A percentile compares a stretch with the other conserved stretches of the same genome.
Evolutionary conservation across 495 filamentous ascomycete species (phyloP).

Genomic region (Penicillium simplicissimum): DNA sequence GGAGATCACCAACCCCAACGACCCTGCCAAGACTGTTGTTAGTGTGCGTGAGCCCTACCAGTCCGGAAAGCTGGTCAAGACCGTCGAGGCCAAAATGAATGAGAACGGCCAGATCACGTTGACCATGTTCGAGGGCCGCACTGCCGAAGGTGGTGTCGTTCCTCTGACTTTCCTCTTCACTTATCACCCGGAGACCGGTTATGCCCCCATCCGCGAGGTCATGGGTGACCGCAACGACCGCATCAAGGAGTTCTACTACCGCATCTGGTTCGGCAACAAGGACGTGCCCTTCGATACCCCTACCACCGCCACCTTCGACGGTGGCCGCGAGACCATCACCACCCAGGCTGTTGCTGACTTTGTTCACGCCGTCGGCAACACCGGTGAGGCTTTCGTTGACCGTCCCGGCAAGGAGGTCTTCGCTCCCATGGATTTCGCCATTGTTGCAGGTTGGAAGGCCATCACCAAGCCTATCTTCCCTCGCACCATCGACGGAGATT

Average conservation of each 20-base stretch:
- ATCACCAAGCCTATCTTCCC: conserved; percentile 99
- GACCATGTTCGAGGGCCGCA: conserved; percentile 87
- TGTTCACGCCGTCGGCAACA: conserved; percentile 97
- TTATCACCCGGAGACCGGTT: conserved; percentile 91
- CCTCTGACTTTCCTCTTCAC: conserved; percentile 81
- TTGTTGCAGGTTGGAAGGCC: conserved; percentile 98
- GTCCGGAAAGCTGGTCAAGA: conserved; percentile 71
- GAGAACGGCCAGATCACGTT: conserved; percentile 77
- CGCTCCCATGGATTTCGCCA: conserved; percentile 98
- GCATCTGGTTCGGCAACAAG: conserved; percentile 89
- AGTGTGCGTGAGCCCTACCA: conserved; percentile 68
- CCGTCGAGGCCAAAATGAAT: conserved; percentile 77
- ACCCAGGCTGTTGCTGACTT: conserved; percentile 95
- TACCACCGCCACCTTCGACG: conserved; percentile 83
- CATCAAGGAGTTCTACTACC: conserved; percentile 98
- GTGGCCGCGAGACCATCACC: conserved; percentile 82
- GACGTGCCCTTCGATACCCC: conserved; percentile 77
- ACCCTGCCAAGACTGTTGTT: conserved; percentile 77
- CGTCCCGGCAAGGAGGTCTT: conserved; percentile 91
- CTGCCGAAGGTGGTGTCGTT: conserved; percentile 73
- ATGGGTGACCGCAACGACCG: conserved; percentile 93
- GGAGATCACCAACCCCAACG: conserved; percentile 76
- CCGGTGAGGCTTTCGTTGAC: conserved; percentile 97
- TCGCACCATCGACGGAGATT: conserved; percentile 87
- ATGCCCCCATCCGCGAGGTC: conserved; percentile 91